Evolutionary conservation across 148 eudicot genomes (phyloP), one percentile per base, ranked within the genome.

Genomic region (Rhododendron mucronatum): DNA sequence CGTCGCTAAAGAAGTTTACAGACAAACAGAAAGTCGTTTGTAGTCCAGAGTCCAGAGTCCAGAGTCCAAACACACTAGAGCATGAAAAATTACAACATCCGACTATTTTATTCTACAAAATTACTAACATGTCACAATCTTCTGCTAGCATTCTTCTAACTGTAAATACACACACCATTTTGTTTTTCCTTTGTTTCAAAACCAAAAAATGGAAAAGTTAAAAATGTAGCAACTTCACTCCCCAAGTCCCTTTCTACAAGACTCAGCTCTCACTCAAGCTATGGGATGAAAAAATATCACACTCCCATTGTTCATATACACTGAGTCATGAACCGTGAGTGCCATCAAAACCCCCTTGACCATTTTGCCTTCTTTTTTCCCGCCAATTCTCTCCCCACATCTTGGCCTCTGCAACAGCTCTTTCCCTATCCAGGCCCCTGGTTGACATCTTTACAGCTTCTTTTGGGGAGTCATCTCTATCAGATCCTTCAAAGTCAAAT

Each of bases 341-440:
- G 12, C 47, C 57, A 82, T 71, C 81, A 3, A 71, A 86, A 59
- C 81, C 37, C 7, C 81, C 88, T 82, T 82, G 88, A 74, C 76
- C 88, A 39, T 13, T 86, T 82, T 37, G 81, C 10, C 82, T 80
- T 50, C 82, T 82, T 59, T 86, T 81, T 81, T 86, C 84, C 45
- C 84, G 78, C 87, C 84, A 81, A 86, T 71, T 86, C 71, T 86
- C 87, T 51, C 85, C 88, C 88, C 88, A 86, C 85, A 82, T 82
- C n/a, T 82, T 86, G 21, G 88, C 85, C 85, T 86, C 88, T 20
- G 88, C 85, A 39, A 86, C 88, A 20, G 85, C 88, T 65, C 51
- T 77, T 65, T 86, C 85, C 53, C 85, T 74, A 50, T 82, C 85
- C 37, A 57, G 65, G 39, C 61, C 82, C 57, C 88, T 14, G 33